Evolutionary conservation across 2,329 filamentous ascomycete species (phyloP), one percentile per base, ranked within the genome.

Genomic region (Chalara sp.): DNA sequence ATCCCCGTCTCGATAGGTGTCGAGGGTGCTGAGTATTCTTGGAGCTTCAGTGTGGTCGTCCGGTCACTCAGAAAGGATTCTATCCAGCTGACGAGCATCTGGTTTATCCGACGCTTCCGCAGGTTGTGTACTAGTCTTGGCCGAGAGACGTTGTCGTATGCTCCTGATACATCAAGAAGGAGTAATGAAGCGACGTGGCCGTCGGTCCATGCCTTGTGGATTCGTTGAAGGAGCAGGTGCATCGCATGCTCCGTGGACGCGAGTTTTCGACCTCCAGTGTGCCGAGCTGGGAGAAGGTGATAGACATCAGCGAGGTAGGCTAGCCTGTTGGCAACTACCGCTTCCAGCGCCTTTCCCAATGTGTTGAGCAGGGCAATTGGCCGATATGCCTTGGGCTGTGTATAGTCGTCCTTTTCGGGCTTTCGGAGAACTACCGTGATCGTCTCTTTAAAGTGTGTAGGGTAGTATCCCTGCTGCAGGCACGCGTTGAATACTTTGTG

Each of bases 181-280:
- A 59, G 44, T 21, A 57, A 37, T 28, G 21, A 45, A 10, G 55
- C 55, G 5, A 54, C 43, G 8, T 56, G 32, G 21, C 30, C 33
- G 10, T 41, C 30, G 6, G n/a, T 8, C 53, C 49, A 66, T 46
- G 53, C 54, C 47, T 52, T 33, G 42, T 63, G 51, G 7, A 43
- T 43, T n/a, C 57, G 54, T 45, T 63, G 50, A 6, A 58, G 56
- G 7, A 67, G 46, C 12, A 59, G 40, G 32, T 66, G 53, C 6
- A 67, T 54, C 7, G 41, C 21, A 47, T 63, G 56, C 11, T 64
- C 60, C 13, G 53, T 61, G 6, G 56, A 63, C 32, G 47, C 52
- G 31, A 49, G 50, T 47, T 57, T 61, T 46, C 46, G 32, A 12
- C 44, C 51, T 32, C 46, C 51, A 13, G 40, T 47, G 29, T 56